Evolutionary conservation across 164 flowering plant genomes (phyloP).

Genomic region (Chimonanthus praecox): DNA sequence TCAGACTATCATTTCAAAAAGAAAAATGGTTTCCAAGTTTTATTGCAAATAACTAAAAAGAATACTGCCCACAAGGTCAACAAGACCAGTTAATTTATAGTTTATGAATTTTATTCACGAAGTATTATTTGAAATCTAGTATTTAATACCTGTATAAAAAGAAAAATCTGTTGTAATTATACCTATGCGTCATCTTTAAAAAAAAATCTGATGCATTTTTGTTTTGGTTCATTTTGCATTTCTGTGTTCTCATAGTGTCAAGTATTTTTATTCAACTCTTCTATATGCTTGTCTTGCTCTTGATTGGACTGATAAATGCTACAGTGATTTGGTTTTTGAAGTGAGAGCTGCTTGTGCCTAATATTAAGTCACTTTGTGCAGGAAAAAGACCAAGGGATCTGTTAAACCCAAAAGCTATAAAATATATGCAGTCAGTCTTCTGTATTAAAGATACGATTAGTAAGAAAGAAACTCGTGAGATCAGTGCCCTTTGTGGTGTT

Average conservation of each 20-base stretch:
- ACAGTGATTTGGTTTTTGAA: not conserved
- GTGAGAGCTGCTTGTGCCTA: not conserved
- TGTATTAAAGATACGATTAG: slow-evolving; percentile 82
- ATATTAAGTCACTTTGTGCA: slow-evolving; percentile 19
- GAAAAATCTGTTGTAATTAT: not conserved
- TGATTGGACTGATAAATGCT: not conserved
- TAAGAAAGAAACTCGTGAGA: slow-evolving; percentile 93
- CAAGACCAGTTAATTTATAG: too few species aligned
- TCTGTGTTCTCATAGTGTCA: not conserved
- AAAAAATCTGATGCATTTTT: not conserved
- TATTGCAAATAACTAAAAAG: too few species aligned
- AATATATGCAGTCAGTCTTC: slow-evolving; percentile 83
- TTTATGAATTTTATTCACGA: too few species aligned
- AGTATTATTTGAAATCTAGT: not conserved
- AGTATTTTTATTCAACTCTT: not conserved
- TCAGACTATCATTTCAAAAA: too few species aligned
- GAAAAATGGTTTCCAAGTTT: too few species aligned
- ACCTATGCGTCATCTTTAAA: not conserved
- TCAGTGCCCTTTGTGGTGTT: slow-evolving; percentile 85
- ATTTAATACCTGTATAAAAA: not conserved
- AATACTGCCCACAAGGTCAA: too few species aligned
- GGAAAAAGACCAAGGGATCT: slow-evolving; percentile 98
- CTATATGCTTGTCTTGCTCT: not conserved
- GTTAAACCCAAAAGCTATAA: slow-evolving; percentile 86
- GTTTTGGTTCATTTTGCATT: not conserved